These are phyloP conservation scores for Aspergillus novofumigatus DNA, from an alignment of 2,329 filamentous ascomycete species.

Conservation along the genomic window DNA sequence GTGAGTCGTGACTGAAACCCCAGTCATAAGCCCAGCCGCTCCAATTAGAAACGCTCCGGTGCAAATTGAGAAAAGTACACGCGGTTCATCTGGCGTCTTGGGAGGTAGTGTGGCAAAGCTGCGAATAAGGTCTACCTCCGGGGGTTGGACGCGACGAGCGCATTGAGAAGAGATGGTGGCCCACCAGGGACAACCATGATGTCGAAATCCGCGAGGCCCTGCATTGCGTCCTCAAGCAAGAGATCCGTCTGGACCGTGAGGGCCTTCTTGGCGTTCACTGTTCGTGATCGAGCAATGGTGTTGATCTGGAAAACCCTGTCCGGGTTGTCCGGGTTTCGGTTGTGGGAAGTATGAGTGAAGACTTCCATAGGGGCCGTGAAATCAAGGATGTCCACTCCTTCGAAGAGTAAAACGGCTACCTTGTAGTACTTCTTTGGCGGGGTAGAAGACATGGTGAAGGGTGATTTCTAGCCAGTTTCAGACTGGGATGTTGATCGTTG, in stretches of 20 bases:
- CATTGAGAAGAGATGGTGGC: constrained; percentile 20
- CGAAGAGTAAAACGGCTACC: constrained; percentile 38
- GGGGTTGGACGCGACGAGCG: constrained; percentile 17
- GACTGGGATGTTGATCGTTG: not conserved
- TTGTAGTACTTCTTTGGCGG: constrained; percentile 23
- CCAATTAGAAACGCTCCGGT: constrained; percentile 37
- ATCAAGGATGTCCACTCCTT: constrained; percentile 39
- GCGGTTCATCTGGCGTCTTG: constrained; percentile 17
- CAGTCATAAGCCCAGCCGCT: constrained; percentile 33
- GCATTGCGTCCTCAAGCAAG: constrained; percentile 25
- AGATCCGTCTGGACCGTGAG: constrained; percentile 30
- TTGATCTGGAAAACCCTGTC: constrained; percentile 30
- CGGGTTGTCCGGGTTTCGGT: constrained; percentile 21
- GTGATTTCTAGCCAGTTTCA: not conserved
- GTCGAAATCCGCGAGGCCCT: constrained; percentile 30
- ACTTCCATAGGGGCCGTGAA: constrained; percentile 39
- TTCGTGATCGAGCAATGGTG: constrained; percentile 28
- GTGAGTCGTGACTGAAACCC: constrained; percentile 38
- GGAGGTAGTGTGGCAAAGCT: constrained; percentile 16
- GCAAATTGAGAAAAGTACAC: constrained; percentile 39
- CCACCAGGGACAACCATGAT: constrained; percentile 40
- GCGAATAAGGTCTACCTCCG: constrained; percentile 21
- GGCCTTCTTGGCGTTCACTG: constrained; percentile 20
- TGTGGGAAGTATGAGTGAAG: constrained; percentile 27
- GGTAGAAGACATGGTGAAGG: not conserved